Evolutionary conservation across 2,329 filamentous ascomycete genomes (phyloP).

Genomic region (Neopestalotiopsis rosae): DNA sequence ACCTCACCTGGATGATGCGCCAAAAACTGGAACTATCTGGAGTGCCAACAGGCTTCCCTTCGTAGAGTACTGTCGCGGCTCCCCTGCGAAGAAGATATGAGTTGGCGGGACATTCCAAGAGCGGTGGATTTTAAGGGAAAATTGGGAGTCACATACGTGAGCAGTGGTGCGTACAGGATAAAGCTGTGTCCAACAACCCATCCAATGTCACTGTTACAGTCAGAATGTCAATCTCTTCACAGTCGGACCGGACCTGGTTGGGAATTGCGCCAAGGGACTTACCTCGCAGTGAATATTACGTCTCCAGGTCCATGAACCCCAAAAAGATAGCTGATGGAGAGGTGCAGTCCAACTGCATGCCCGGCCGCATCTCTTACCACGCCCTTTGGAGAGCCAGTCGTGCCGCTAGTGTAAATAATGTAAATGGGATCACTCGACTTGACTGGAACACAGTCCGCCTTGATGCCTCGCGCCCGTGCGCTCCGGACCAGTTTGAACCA

Average conservation of each 20-base stretch:
- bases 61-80: constrained; percentile 85
- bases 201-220: constrained; percentile 70
- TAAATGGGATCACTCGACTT: constrained; percentile 38
- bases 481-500: constrained; percentile 82
- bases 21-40: constrained; percentile 83
- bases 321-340: constrained; percentile 84
- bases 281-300: constrained; percentile 53
- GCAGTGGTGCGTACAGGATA: constrained; percentile 86
- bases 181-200: constrained; percentile 91
- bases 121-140: too few relatives aligned
- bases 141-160: constrained; percentile 49
- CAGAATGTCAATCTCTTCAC: neutral
- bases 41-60: constrained; percentile 56
- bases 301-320: constrained; percentile 83
- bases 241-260: too few relatives aligned
- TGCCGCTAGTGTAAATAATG: constrained; percentile 23
- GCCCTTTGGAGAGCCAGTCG: constrained; percentile 22
- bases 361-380: constrained; percentile 74
- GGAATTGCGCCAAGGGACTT: constrained; percentile 46
- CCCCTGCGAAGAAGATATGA: constrained; percentile 46
- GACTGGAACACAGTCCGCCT: constrained; percentile 78
- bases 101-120: neutral
- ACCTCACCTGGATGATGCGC: constrained; percentile 69
- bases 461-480: constrained; percentile 69
- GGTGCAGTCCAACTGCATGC: constrained; percentile 82